Conservation (phyloP, 2,329 filamentous ascomycete species). For the Huntiella bhutanensis region DNA sequence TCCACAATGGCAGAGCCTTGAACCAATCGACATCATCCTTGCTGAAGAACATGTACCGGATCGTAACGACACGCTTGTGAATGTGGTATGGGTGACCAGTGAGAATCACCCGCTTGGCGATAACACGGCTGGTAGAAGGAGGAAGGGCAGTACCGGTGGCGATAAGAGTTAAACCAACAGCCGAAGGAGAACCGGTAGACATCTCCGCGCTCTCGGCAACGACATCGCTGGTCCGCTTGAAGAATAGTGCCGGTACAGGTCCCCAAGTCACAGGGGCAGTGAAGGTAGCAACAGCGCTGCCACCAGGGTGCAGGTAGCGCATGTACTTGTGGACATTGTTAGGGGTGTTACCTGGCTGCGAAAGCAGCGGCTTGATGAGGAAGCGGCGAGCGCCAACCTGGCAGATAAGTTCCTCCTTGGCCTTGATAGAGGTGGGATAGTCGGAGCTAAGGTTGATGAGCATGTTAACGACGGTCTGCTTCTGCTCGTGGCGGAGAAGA, state of each 20-base stretch:
- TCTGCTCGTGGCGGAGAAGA: conserved; percentile 83
- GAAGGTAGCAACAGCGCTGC: conserved; percentile 75
- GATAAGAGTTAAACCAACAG: conserved; percentile 48
- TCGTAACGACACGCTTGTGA: conserved; percentile 90
- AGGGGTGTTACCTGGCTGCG: conserved; percentile 69
- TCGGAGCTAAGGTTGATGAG: conserved; percentile 73
- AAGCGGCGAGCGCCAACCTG: conserved; percentile 81
- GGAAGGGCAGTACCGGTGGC: conserved; percentile 76
- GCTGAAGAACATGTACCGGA: conserved; percentile 99
- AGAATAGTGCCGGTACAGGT: conserved; percentile 74
- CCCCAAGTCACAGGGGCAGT: conserved; percentile 87
- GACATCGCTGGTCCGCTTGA: conserved; percentile 38
- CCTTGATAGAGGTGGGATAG: conserved; percentile 56
- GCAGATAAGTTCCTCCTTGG: conserved; percentile 80
- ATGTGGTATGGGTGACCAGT: conserved; percentile 98
- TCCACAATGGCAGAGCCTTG: conserved; percentile 91
- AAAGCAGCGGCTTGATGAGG: conserved; percentile 79
- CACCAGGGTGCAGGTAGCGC: conserved; percentile 76
- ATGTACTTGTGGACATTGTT: conserved; percentile 97
- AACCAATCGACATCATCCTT: conserved; percentile 91
- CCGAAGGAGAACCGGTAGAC: conserved; percentile 13
- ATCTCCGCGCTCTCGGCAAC: conserved; percentile 25
- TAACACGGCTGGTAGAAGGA: conserved; percentile 55
- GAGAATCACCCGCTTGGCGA: conserved; percentile 84
- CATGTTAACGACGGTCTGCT: conserved; percentile 76